Evolutionary conservation across 2,329 filamentous ascomycete genomes (phyloP).

Genomic region (Cyphellophora attinorum): DNA sequence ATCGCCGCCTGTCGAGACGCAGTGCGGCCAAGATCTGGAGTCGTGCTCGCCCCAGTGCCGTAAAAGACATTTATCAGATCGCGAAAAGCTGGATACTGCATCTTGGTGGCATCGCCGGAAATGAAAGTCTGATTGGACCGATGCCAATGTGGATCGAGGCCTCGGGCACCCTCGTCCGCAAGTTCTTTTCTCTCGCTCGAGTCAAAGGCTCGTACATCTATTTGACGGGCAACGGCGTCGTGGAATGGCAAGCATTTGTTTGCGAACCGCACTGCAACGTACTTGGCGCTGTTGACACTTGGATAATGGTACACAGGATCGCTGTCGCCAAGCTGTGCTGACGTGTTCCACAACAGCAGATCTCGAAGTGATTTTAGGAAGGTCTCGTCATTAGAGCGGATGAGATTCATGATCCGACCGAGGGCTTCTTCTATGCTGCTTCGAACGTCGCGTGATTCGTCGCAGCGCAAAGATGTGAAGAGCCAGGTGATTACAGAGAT

Average conservation of each 20-base stretch:
- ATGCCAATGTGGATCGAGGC: conserved; percentile 71
- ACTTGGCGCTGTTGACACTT: conserved; percentile 65
- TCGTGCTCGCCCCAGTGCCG: background rate
- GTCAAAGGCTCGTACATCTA: conserved; percentile 72
- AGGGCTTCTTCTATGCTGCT: conserved; percentile 85
- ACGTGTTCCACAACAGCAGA: conserved; percentile 62
- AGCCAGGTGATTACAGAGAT: conserved; percentile 63
- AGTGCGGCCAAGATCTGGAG: background rate
- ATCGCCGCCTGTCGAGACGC: conserved; percentile 61
- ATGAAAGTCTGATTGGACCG: conserved; percentile 7
- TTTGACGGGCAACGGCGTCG: conserved; percentile 74
- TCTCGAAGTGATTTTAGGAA: conserved; percentile 37
- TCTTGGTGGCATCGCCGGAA: background rate
- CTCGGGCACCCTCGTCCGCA: conserved; percentile 79
- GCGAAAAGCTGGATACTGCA: background rate
- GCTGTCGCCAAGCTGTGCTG: conserved; percentile 31
- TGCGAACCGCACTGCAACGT: conserved; percentile 77
- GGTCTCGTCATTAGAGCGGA: conserved; percentile 31
- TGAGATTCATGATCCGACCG: conserved; percentile 61
- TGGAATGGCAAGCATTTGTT: conserved; percentile 77
- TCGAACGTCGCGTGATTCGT: conserved; percentile 62
- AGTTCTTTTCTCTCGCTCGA: conserved; percentile 70
- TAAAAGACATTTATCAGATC: background rate
- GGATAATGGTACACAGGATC: conserved; percentile 28
- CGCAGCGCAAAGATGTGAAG: conserved; percentile 72